Base-by-base conservation (phyloP, 2,329 filamentous ascomycete genomes). In the Trichoderma simmonsii region DNA sequence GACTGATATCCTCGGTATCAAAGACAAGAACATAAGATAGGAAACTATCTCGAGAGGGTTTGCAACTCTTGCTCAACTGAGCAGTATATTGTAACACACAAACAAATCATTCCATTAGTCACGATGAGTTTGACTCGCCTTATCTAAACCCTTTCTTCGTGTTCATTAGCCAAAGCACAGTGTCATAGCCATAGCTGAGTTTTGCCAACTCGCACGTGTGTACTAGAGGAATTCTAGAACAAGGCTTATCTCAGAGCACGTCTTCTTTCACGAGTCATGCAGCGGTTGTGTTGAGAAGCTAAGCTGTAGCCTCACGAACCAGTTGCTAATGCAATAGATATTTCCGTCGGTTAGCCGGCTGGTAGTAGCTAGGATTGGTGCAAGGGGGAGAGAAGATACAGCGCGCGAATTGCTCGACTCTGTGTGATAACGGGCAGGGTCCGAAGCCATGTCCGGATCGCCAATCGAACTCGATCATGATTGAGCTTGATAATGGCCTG, bases 221-320 rank as follows among this genome's bases (percentile, higher is more conserved):
- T 34, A 7, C 21, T n/a, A 32, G 39, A 26, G 43, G 34, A 57
- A 68, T 68, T 68, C 65, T 43, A 68, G 65, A 68, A 68, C 65
- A 57, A 68, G 34, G 43, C 65, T 68, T 68, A 68, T 68, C 65
- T 26, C 56, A 59, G 15, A 59, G 48, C 54, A 24, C 54, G 18
- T 43, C 34, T 18, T 21, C 63, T 9, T 54, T 59, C 54, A 32
- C 65, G 65, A 68, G 65, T 68, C 65, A 68, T 68, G 65, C 2
- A 32, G 54, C 65, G 26, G 34, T 59, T 68, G 24, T 59, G 51
- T 59, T 59, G 54, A 60, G 54, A 48, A 68, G 65, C 54, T 43
- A 68, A 48, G 36, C 65, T 32, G 54, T 21, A 59, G 65, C 64
- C 18, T 60, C 21, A 21, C 65, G 28, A 48, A 39, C 32, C 51